Base-by-base conservation (phyloP, 1,284 basidiomycete species). In the Cerrena zonata region DNA sequence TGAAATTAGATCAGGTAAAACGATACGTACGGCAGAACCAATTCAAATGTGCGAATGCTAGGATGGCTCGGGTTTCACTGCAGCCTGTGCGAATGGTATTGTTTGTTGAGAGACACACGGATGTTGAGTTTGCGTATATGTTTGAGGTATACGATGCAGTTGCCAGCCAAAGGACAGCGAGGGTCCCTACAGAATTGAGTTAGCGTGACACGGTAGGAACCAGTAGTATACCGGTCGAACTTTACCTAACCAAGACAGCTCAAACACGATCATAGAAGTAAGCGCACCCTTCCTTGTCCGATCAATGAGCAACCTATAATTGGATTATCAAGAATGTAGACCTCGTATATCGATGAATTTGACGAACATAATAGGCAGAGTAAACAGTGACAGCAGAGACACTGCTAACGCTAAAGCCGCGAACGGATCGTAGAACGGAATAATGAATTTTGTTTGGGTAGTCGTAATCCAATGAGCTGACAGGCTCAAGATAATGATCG, bases 281-380 rank as follows among this genome's bases (percentile, higher is more conserved):
- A 54, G 39, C 18, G 55, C 53, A 36, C 53, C 55, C 18, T 51
- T 53, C 5, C 55, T 46, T 12, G 59, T 45, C 45, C 53, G 23
- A 48, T 61, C 50, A 51, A 57, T 45, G 54, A 58, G 36, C 34
- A 57, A 24, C 58, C 59, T 50, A 50, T 30, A 10, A 50, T 46
- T 15, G 49, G 52, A 42, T 45, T 36, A 38, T 50, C 22, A 30
- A 25, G 4, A 19, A 38, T 15, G 18, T n/a, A 34, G 24, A 15
- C 10, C 42, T 13, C 15, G 45, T 18, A 23, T 15, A 44, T n/a
- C n/a, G 15, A 37, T 24, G 21, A 4, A 25, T 24, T 18, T 7
- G 18, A 42, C 60, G 15, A 34, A 64, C 64, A 65, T 63, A 4
- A 50, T 43, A 12, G 58, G 56, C 7, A 64, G 10, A 4, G 61